Conservation (phyloP, 208 protist species). For the Leishmania major region DNA sequence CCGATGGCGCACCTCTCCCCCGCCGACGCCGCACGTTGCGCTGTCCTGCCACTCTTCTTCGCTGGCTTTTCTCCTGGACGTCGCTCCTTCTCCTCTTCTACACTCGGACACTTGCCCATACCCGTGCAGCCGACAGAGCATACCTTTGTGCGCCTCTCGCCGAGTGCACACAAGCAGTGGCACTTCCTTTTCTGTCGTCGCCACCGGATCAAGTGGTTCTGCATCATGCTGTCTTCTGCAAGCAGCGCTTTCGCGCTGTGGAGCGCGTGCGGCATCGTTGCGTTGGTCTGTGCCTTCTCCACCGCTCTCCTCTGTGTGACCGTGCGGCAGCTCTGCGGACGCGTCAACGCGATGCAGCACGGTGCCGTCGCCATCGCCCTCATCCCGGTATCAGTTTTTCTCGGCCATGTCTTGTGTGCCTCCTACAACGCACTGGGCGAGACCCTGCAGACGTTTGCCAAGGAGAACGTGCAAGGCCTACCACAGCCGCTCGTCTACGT, state of each 20-base stretch:
- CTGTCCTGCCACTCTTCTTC: neutral
- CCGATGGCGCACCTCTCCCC: neutral
- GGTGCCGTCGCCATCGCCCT: conserved; percentile 41
- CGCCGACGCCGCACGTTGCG: neutral
- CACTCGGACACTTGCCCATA: neutral
- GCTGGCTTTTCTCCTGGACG: neutral
- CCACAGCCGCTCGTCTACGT: conserved; percentile 20
- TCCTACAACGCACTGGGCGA: conserved; percentile 19
- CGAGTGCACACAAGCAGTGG: neutral
- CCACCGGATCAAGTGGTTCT: neutral
- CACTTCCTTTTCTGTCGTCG: neutral
- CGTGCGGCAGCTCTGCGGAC: neutral
- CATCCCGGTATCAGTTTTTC: conserved; percentile 33
- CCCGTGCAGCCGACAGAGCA: too few species aligned
- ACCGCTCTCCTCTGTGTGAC: neutral
- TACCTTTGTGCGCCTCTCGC: neutral
- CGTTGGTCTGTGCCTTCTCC: neutral
- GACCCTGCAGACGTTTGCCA: conserved; percentile 20
- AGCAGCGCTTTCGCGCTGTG: neutral
- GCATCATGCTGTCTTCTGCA: conserved; percentile 2
- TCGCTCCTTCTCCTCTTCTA: neutral
- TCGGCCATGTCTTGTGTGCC: conserved; percentile 21
- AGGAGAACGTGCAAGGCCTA: conserved; percentile 19
- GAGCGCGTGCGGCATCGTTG: conserved; percentile 2
- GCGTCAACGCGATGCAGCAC: conserved; percentile 25